Evolutionary conservation across 1,284 basidiomycete species (phyloP), one percentile per base, ranked within the genome.

Genomic region (Ceraceosorus guamensis): DNA sequence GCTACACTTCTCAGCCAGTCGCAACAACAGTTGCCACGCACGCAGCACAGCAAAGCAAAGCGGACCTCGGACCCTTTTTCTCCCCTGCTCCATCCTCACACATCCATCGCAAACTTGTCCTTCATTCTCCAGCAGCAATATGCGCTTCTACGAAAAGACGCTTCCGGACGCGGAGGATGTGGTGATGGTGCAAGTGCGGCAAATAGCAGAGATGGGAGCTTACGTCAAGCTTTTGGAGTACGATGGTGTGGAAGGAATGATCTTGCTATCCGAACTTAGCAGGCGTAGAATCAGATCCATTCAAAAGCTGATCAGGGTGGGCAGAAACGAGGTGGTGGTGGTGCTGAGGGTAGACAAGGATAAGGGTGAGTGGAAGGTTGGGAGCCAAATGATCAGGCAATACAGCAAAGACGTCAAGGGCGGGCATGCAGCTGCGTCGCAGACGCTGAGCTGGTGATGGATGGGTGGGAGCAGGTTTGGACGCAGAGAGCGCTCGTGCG

Each of bases 171-270:
- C 95, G 57, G 93, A 98, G 78, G 89, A 96, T 78, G 85, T 97
- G 61, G 92, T 97, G 78, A 96, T 97, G 92, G 92, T 96, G 48
- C 92, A 97, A 78, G 93, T 98, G 65, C 89, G 90, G 78, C 90
- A 95, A 80, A 98, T 98, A 71, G 91, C 91, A 59, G 93, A 98
- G 79, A 98, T 97, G 92, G 93, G 95, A 55, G 93, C 95, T 52
- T 98, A 99, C 78, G 95, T 99, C 67, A 96, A 96, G 78, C 83
- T 99, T 69, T 86, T 97, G 72, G 92, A 97, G 79, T 97, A 98
- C 76, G 93, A 98, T 79, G 92, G 92, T 76, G 95, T 93, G 58
- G 95, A 99, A 78, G 93, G 95, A 69, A 99, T 99, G 93, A 98
- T 99, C 68, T 79, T 98, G 33, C 85, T 98, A 24, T 96, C 93